phyloP scores from a whole-genome alignment of 495 filamentous ascomycete species.

The Haplographium delicatum region DNA sequence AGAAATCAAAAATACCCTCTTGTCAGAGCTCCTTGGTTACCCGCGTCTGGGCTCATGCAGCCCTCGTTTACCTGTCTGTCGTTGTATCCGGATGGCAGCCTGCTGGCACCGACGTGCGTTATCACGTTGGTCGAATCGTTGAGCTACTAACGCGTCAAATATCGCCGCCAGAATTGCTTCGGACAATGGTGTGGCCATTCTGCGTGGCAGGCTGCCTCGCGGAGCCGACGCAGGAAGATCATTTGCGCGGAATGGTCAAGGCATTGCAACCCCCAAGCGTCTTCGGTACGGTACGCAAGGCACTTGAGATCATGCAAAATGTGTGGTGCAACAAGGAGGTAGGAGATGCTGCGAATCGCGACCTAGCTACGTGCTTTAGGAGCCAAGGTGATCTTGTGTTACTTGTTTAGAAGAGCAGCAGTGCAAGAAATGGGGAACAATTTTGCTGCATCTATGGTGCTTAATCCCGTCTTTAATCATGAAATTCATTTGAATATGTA shows the following conservation, averaged over 20 bases:
- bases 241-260: constrained; percentile 35
- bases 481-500: constrained; percentile 5
- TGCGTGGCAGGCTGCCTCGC: constrained; percentile 49
- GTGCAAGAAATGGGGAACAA: background rate
- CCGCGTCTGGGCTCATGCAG: constrained; percentile 43
- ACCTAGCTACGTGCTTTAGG: constrained; percentile 37
- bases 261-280: constrained; percentile 34
- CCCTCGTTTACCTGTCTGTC: constrained; percentile 42
- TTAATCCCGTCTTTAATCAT: constrained; percentile 1
- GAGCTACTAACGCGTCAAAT: constrained; percentile 24
- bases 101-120: constrained; percentile 25
- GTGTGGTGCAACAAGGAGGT: constrained; percentile 40
- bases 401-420: constrained; percentile 29
- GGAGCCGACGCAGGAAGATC: constrained; percentile 33
- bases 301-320: constrained; percentile 44
- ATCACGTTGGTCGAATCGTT: constrained; percentile 28
- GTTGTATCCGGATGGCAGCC: constrained; percentile 50
- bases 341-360: constrained; percentile 28
- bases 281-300: constrained; percentile 42
- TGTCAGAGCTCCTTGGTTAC: constrained; percentile 22
- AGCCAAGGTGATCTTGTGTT: constrained; percentile 33
- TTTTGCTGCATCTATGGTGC: constrained; percentile 10
- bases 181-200: constrained; percentile 45
- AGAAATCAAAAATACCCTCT: background rate
- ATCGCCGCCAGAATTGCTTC: constrained; percentile 24